A percentile compares a stretch with the other conserved stretches of the same genome.
Conservation (phyloP, 352 stramenopile genomes). For the Blastocystis sp. region DNA sequence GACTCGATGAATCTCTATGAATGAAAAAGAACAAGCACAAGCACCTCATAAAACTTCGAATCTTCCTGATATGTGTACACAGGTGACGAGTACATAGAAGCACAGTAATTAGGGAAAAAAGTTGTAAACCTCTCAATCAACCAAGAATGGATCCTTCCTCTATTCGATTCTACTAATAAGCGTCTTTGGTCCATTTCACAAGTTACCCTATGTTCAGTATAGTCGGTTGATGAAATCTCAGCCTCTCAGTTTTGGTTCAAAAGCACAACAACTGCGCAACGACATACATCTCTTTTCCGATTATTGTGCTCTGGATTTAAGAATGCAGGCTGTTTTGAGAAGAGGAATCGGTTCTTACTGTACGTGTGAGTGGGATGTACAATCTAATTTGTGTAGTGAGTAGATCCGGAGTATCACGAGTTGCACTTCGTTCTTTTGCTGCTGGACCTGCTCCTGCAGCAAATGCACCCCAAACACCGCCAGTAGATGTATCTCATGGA, state of each 20-base stretch:
- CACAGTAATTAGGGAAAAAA: too few relatives aligned
- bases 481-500: neutral
- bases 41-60: neutral
- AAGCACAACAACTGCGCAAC: neutral
- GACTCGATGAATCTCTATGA: neutral
- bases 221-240: too few relatives aligned
- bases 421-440: neutral
- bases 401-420: neutral
- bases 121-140: too few relatives aligned
- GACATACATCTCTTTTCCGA: neutral
- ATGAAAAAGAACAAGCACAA: neutral
- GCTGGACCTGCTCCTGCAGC: neutral
- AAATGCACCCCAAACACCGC: neutral
- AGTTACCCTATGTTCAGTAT: too few relatives aligned
- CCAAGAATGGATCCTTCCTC: neutral
- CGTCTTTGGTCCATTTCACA: too few relatives aligned
- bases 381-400: constrained; percentile 17
- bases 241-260: neutral
- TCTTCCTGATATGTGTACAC: too few relatives aligned
- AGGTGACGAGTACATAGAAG: too few relatives aligned
- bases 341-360: neutral
- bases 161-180: neutral
- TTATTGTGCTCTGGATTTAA: neutral
- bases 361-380: neutral
- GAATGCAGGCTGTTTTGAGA: neutral